Percentiles rank a stretch among this genome's conserved stretches.
Evolutionary conservation across 2,329 filamentous ascomycete species (phyloP).

Genomic region (Alternaria sp.): DNA sequence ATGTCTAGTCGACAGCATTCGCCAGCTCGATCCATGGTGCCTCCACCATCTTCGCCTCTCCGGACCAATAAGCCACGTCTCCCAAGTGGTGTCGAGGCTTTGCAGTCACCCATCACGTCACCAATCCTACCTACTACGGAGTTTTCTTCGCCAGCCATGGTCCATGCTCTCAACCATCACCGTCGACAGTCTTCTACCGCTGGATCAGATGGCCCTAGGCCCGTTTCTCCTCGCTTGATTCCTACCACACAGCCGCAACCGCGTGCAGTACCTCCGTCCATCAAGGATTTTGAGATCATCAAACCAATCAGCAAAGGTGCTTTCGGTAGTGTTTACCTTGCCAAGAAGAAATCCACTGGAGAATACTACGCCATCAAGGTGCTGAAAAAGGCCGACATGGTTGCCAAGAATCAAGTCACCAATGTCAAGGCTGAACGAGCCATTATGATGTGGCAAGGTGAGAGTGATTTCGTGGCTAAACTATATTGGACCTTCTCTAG

Average conservation of each 20-base stretch:
- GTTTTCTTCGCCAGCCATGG: conserved; percentile 75
- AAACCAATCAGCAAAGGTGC: conserved; percentile 99
- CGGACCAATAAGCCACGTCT: conserved; percentile 83
- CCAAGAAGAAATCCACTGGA: conserved; percentile 97
- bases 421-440: conserved; percentile 98
- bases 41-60: conserved; percentile 80
- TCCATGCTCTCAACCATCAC: conserved; percentile 70
- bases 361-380: conserved; percentile 99
- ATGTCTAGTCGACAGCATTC: conserved; percentile 88
- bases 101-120: conserved; percentile 87
- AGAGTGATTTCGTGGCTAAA: conserved; percentile 98
- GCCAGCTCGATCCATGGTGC: conserved; percentile 75
- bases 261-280: conserved; percentile 89
- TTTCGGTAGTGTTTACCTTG: conserved; percentile 96
- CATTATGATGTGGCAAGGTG: conserved; percentile 99
- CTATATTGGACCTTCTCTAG: conserved; percentile 99
- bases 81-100: conserved; percentile 66
- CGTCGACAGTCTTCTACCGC: conserved; percentile 91
- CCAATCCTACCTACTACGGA: conserved; percentile 86
- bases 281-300: conserved; percentile 99
- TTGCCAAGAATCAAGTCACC: conserved; percentile 98
- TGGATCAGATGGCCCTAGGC: conserved; percentile 72
- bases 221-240: conserved; percentile 81
- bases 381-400: conserved; percentile 99
- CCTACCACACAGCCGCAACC: conserved; percentile 83